Percentiles rank a stretch among this genome's conserved stretches.
Conservation (phyloP, 306 rosid genomes). For the Ammopiptanthus mongolicus region DNA sequence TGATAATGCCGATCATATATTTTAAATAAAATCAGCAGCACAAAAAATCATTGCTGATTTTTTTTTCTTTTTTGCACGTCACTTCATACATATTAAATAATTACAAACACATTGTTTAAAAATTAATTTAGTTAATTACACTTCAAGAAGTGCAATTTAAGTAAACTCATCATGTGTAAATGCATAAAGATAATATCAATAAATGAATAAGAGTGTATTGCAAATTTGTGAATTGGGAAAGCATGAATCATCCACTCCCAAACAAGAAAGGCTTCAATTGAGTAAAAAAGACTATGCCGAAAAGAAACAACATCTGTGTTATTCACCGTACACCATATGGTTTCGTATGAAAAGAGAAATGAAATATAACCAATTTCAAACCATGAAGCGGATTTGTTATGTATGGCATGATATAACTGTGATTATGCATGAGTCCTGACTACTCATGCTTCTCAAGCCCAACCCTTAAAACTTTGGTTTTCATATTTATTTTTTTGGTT, state of each 20-base stretch:
- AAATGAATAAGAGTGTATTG: no score
- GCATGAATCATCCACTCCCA: background rate
- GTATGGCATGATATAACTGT: background rate
- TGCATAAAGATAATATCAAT: no score
- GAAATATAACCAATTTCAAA: background rate
- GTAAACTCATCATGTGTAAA: no score
- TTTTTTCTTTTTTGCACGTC: no score
- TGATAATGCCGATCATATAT: no score
- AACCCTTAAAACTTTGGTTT: background rate
- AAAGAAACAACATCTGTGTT: background rate
- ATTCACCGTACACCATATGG: background rate
- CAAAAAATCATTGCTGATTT: background rate
- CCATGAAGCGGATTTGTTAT: background rate
- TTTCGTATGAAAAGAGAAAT: background rate
- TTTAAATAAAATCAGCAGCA: background rate
- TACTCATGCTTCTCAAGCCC: constrained; percentile 5
- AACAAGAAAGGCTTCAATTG: background rate
- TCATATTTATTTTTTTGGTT: background rate
- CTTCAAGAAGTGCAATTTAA: no score
- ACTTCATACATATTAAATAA: no score
- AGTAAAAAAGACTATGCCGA: background rate
- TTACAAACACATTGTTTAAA: no score
- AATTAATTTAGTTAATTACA: no score
- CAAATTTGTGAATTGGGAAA: no score
- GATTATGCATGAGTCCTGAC: background rate